Evolutionary conservation across 306 rosid species (phyloP), one percentile per base, ranked within the genome.

Genomic region (Castanea mollissima): DNA sequence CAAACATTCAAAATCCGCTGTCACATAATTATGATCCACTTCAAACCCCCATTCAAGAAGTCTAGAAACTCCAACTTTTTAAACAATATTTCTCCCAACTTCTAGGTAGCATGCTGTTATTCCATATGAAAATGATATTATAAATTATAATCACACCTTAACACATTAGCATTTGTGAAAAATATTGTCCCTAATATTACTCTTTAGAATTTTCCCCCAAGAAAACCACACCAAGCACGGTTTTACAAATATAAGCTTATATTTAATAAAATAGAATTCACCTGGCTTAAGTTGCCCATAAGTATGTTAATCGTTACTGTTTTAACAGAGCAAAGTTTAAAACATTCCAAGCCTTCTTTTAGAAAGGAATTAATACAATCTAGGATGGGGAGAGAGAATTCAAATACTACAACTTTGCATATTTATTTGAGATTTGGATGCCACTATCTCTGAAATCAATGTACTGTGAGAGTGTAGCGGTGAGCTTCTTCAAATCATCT

Each of bases 391-490:
- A 68, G n/a, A 78, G 65, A 35, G 19, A 76, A 75, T 73, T 55
- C 41, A 75, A 38, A 55, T 59, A 10, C 86, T 88, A 93, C 58
- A 93, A 70, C 76, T 94, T 89, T 76, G 97, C 90, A 84, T 83
- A 81, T 64, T 79, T 78, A 55, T 71, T 81, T 69, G 85, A 74
- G 74, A 60, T 81, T 38, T 89, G 82, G 46, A 86, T 76, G 49
- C 84, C 85, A 4, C 87, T 88, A 51, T 91, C 98, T 79, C 79
- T 84, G 74, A 93, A 86, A 81, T 23, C 76, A 73, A 94, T 82
- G 86, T 94, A 92, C 23, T 41, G 67, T 21, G 94, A 89, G 71
- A 94, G 94, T 6, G 93, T 94, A n/a, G 83, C 76, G 3, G 90
- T 78, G 25, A 94, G 88, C 74, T 83, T 90, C 74, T 83, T 90